phyloP scores from a whole-genome alignment of 768 basidiomycete species.

The Paxillus involutus region DNA sequence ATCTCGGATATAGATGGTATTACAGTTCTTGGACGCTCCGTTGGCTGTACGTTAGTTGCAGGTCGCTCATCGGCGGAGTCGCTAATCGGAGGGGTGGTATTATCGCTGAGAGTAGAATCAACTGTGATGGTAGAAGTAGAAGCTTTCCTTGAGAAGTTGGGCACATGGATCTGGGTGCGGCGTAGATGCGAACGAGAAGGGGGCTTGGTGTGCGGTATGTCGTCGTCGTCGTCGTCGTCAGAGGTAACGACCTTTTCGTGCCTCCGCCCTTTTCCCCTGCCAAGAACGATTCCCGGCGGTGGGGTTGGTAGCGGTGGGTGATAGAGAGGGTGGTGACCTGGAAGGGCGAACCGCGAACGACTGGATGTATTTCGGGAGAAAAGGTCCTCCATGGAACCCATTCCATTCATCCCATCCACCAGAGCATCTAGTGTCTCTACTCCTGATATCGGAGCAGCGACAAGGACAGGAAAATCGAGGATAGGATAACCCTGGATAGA shows the following conservation, averaged over 20 bases:
- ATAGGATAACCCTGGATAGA: conserved; percentile 20
- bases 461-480: conserved; percentile 61
- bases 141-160: conserved; percentile 23
- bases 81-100: conserved; percentile 6
- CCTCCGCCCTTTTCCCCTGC: conserved; percentile 39
- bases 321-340: conserved; percentile 70
- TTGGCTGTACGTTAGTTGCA: conserved; percentile 16
- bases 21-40: conserved; percentile 43
- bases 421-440: conserved; percentile 88
- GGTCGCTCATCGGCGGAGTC: conserved; percentile 10
- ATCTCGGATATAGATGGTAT: conserved; percentile 88
- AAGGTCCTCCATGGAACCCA: conserved; percentile 68
- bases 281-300: conserved; percentile 76
- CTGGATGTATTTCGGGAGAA: conserved; percentile 43
- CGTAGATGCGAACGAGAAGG: conserved; percentile 16
- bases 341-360: conserved; percentile 55
- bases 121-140: conserved; percentile 33
- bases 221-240: conserved; percentile 54
- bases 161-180: conserved; percentile 19
- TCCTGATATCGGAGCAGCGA: conserved; percentile 74
- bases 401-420: conserved; percentile 88
- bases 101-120: conserved; percentile 20
- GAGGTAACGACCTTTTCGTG: conserved; percentile 38
- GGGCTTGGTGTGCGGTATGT: conserved; percentile 11
- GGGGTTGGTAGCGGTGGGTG: conserved; percentile 84